Evolutionary conservation across 2,329 filamentous ascomycete species (phyloP).

Genomic region (Pseudogymnoascus sp.): DNA sequence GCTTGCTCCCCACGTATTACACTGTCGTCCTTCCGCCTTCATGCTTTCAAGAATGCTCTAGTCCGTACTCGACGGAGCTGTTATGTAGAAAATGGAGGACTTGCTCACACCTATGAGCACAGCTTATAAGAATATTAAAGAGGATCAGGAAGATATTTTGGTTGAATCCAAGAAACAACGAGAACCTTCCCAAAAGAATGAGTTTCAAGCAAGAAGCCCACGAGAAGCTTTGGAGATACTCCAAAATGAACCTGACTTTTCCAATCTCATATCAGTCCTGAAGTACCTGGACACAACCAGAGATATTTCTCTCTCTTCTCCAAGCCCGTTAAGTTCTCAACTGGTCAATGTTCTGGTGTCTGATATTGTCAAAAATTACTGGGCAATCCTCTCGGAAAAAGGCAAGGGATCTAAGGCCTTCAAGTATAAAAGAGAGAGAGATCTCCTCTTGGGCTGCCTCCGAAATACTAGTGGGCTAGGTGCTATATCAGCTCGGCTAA

Average conservation of each 20-base stretch:
- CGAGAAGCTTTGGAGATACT: conserved; percentile 51
- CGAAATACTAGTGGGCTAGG: conserved; percentile 70
- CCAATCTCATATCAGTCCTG: conserved; percentile 45
- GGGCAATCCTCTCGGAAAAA: conserved; percentile 51
- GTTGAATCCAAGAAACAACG: conserved; percentile 14
- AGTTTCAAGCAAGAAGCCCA: conserved; percentile 20
- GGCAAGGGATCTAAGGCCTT: conserved; percentile 19
- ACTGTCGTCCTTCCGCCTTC: not conserved
- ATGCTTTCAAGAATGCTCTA: not conserved
- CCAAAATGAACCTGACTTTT: conserved; percentile 54
- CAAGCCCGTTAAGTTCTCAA: conserved; percentile 63
- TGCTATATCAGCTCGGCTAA: conserved; percentile 64
- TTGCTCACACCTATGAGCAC: conserved; percentile 42
- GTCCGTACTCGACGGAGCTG: not conserved
- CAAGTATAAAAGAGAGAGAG: conserved; percentile 29
- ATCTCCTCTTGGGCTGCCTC: conserved; percentile 56
- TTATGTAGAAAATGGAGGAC: conserved; percentile 37
- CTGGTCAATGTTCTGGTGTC: conserved; percentile 68
- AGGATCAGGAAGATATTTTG: conserved; percentile 18
- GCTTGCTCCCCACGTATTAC: not conserved
- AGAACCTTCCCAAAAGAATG: not conserved
- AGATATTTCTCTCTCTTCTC: conserved; percentile 50
- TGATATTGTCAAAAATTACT: conserved; percentile 74
- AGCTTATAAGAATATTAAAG: conserved; percentile 23
- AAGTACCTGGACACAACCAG: conserved; percentile 37